phyloP scores from a whole-genome alignment of 148 eudicot genomes.

The Linanthus parryae region DNA sequence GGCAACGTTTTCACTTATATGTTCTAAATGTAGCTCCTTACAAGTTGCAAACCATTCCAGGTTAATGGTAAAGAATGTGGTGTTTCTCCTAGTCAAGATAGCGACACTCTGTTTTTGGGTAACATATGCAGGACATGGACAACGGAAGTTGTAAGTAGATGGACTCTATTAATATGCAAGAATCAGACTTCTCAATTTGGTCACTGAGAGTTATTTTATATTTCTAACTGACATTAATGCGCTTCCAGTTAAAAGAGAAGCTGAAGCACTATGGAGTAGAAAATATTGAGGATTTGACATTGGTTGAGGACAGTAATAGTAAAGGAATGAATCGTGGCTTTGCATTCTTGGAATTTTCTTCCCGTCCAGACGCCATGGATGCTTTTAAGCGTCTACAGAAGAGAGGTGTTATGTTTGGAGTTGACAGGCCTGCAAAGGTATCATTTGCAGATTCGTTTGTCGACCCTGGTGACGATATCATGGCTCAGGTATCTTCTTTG shows the following conservation, averaged over 20 bases:
- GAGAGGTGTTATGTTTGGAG: constrained; percentile 84
- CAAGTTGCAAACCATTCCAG: constrained; percentile 62
- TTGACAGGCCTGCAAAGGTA: constrained; percentile 94
- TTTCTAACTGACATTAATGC: constrained; percentile 34
- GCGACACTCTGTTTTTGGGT: constrained; percentile 93
- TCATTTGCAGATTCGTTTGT: constrained; percentile 96
- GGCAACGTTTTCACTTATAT: constrained; percentile 17
- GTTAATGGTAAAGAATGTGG: constrained; percentile 95
- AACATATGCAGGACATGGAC: constrained; percentile 99
- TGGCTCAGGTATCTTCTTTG: constrained; percentile 81
- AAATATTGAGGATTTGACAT: constrained; percentile 78
- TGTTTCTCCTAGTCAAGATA: constrained; percentile 93
- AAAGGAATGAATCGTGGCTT: constrained; percentile 87
- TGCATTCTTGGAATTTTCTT: constrained; percentile 93
- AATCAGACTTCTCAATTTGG: constrained; percentile 22
- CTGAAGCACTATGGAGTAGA: constrained; percentile 83
- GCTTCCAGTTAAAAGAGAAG: constrained; percentile 85
- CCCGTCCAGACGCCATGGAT: constrained; percentile 94
- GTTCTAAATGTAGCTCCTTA: constrained; percentile 21
- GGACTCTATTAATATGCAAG: constrained; percentile 26
- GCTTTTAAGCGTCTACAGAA: constrained; percentile 93
- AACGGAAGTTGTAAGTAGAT: constrained; percentile 88
- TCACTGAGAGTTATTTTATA: constrained; percentile 28
- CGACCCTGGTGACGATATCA: constrained; percentile 97
- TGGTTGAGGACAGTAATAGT: constrained; percentile 85